A percentile compares a stretch with the other conserved stretches of the same genome.
phyloP scores from a whole-genome alignment of 768 basidiomycete species.

The Suillus plorans region DNA sequence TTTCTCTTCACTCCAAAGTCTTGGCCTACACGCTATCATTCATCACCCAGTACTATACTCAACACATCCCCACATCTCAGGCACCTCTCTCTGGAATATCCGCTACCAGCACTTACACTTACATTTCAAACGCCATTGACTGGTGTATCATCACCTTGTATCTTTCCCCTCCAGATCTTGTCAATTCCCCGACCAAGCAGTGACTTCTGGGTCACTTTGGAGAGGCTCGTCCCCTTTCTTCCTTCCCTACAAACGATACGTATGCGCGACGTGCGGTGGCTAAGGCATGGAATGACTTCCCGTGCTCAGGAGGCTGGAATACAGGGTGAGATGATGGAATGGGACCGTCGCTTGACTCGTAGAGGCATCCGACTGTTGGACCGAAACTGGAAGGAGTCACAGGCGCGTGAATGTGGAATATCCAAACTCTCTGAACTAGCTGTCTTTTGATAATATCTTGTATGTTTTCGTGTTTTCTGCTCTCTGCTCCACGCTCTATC shows the following conservation, averaged over 20 bases:
- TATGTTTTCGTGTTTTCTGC: not conserved
- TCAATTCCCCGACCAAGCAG: constrained; percentile 73
- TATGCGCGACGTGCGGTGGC: constrained; percentile 70
- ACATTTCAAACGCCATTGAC: constrained; percentile 13
- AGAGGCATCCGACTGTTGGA: constrained; percentile 66
- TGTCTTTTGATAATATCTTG: not conserved
- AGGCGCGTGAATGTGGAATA: constrained; percentile 10
- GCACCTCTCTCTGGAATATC: constrained; percentile 73
- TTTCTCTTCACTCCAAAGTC: constrained; percentile 68
- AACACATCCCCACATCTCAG: constrained; percentile 51
- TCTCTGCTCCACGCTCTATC: not conserved
- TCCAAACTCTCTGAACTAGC: not conserved
- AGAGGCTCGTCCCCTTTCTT: constrained; percentile 52
- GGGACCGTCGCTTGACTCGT: constrained; percentile 61
- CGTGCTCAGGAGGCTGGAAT: constrained; percentile 72
- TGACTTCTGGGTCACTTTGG: constrained; percentile 57
- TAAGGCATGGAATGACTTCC: constrained; percentile 61
- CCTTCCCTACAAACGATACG: constrained; percentile 59
- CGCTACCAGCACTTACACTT: constrained; percentile 53
- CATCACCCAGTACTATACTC: constrained; percentile 52
- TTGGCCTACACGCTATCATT: constrained; percentile 60
- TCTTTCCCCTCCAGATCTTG: constrained; percentile 53
- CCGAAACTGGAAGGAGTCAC: constrained; percentile 62
- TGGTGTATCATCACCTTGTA: constrained; percentile 29
- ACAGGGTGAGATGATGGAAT: constrained; percentile 78